Evolutionary conservation across 768 basidiomycete genomes (phyloP).

Genomic region (Tylopilus vinaceipallidus): DNA sequence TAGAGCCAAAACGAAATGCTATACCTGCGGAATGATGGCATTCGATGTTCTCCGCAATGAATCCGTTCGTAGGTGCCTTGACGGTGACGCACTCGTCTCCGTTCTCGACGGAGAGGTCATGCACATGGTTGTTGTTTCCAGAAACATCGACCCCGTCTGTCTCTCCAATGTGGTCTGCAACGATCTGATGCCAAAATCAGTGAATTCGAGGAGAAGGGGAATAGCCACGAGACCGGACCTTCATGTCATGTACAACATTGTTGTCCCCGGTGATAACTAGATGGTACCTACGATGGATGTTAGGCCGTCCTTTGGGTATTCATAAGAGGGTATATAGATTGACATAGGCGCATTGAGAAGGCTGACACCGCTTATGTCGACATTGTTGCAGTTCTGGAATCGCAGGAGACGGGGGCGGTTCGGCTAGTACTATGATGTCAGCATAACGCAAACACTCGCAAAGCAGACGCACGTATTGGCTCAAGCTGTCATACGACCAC

Average conservation of each 20-base stretch:
- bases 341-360: constrained; percentile 11
- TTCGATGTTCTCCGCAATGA: constrained; percentile 10
- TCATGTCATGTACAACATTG: constrained; percentile 11
- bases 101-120: constrained; percentile 34
- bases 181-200: not conserved
- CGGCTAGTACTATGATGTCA: constrained; percentile 3
- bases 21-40: constrained; percentile 12
- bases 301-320: too few relatives aligned
- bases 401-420: not conserved
- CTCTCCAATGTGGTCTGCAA: constrained; percentile 13
- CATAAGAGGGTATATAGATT: not conserved
- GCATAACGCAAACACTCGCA: not conserved
- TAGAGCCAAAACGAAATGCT: not conserved
- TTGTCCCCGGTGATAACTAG: constrained; percentile 5
- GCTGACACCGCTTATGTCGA: constrained; percentile 15
- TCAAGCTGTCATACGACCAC: not conserved
- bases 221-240: not conserved
- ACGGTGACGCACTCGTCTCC: constrained; percentile 35
- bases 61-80: constrained; percentile 30
- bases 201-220: not conserved
- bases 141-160: constrained; percentile 17
- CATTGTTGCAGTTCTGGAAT: constrained; percentile 5
- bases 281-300: constrained; percentile 10
- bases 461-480: not conserved
- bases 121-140: constrained; percentile 33